phyloP scores from a whole-genome alignment of 73 alveolate genomes.

The Paramecium tetraurelia region DNA sequence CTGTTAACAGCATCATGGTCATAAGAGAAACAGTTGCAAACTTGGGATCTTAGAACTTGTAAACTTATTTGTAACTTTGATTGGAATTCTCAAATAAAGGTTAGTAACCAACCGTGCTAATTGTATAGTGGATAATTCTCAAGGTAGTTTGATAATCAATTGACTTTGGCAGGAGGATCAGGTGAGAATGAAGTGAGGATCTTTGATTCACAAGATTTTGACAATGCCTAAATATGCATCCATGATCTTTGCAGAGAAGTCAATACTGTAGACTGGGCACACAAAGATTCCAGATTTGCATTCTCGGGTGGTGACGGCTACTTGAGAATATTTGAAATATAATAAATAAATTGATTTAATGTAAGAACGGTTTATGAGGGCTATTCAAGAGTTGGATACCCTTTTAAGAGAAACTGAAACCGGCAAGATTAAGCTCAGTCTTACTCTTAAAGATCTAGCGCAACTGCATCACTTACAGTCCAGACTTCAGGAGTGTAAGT shows the following conservation, averaged over 20 bases:
- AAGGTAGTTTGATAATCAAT: conserved; percentile 72
- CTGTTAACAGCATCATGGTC: conserved; percentile 81
- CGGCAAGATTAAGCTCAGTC: not conserved
- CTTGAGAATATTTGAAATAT: conserved; percentile 76
- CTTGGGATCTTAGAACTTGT: conserved; percentile 67
- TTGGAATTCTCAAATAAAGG: conserved; percentile 76
- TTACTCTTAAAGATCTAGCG: not conserved
- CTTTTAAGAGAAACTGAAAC: not conserved
- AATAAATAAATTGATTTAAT: conserved; percentile 50
- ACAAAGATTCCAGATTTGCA: conserved; percentile 80
- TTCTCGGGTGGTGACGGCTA: conserved; percentile 92
- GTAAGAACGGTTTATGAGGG: conserved; percentile 19
- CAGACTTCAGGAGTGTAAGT: conserved; percentile 4
- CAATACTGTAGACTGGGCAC: conserved; percentile 82
- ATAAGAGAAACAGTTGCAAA: conserved; percentile 16
- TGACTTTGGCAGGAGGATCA: conserved; percentile 88
- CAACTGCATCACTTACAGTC: not conserved
- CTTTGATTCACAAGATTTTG: conserved; percentile 73
- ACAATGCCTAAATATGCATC: conserved; percentile 79
- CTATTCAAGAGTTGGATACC: not conserved
- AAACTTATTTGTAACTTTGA: conserved; percentile 72
- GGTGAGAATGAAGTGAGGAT: conserved; percentile 79
- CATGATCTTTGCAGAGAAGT: conserved; percentile 77
- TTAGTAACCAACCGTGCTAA: conserved; percentile 73
- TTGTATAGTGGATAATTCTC: conserved; percentile 80